Evolutionary conservation across 1,284 basidiomycete species (phyloP), one percentile per base, ranked within the genome.

Genomic region (Trametes polyzona): DNA sequence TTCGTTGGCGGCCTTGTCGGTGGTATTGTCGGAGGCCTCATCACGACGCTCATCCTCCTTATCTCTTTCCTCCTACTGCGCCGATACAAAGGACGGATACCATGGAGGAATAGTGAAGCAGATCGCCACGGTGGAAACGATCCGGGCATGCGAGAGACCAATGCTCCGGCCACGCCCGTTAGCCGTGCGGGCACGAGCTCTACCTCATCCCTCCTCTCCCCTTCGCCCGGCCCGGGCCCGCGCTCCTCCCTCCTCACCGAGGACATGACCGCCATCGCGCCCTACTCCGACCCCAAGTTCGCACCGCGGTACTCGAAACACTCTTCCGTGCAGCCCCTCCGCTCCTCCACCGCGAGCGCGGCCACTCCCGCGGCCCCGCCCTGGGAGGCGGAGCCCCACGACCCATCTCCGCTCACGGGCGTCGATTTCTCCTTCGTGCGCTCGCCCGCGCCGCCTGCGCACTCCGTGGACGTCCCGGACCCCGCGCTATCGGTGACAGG

Each of bases 401-500:
- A 6, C 11, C n/a, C 37, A 41, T 21, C 19, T 9, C 6, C 35
- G 14, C 7, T n/a, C 2, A 21, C 16, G 17, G 24, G n/a, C 24
- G 14, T 27, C 6, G 52, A 47, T 5, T 29, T 36, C 44, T 16
- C 24, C 12, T 48, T 55, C 40, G 40, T 26, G 9, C 39, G 30
- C 29, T n/a, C 44, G 23, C 19, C 53, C 26, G 37, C 39, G 14
- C 58, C 58, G 17, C 61, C 61, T 10, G 16, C 48, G 7, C 61
- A 59, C 32, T 36, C 52, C 10, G 47, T 48, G 8, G 61, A 63
- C 42, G 58, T 63, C 6, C 61, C 61, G 1, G 52, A 40, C 10
- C 52, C 58, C 8, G 58, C 61, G n/a, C 37, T 63, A 10, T 59
- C 61, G 19, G 52, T 42, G n/a, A 57, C 58, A 0, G 52, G 55